Evolutionary conservation across 2,329 filamentous ascomycete species (phyloP), one percentile per base, ranked within the genome.

Genomic region (Akanthomyces muscarius): DNA sequence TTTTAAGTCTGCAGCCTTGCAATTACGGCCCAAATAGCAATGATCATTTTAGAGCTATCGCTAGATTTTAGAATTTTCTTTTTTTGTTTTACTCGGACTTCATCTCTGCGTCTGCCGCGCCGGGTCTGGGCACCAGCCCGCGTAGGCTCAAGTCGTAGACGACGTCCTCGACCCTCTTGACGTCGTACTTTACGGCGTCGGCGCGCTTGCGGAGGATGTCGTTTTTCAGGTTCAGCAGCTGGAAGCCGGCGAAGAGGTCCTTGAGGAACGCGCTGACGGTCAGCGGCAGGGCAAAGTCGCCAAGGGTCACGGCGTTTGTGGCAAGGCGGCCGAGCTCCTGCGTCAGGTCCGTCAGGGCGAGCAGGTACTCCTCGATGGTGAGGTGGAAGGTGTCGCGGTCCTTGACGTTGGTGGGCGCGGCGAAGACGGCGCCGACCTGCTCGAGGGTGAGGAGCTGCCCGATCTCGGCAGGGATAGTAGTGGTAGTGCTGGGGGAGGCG

Each of bases 161-260:
- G 14, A 99, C 92, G 73, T 98, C 95, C 80, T 99, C 95, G 14
- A 97, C 92, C 75, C 96, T 94, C 83, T 98, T 99, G 71, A 99
- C 92, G 70, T 90, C 89, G 74, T 99, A 99, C 82, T 99, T 99
- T 76, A 99, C 90, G 5, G 89, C 90, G 77, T 99, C 95, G 62
- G 91, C 92, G 66, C 92, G 85, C 78, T 92, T 91, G 64, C 95
- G 85, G 71, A 99, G 78, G 25, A 88, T 87, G 74, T 99, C 95
- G 71, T 99, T 99, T 83, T 98, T 98, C 69, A 99, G 82, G 74
- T 99, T 99, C 68, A 99, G 85, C 68, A 98, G 86, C 83, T 98
- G 95, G 78, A 99, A 99, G 18, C 94, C 95, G 3, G 93, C 91
- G 70, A 97, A 94, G 44, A 99, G 78, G 72, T 98, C 93, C 80